phyloP scores from a whole-genome alignment of 495 filamentous ascomycete species.

The Podospora tetraspora region DNA sequence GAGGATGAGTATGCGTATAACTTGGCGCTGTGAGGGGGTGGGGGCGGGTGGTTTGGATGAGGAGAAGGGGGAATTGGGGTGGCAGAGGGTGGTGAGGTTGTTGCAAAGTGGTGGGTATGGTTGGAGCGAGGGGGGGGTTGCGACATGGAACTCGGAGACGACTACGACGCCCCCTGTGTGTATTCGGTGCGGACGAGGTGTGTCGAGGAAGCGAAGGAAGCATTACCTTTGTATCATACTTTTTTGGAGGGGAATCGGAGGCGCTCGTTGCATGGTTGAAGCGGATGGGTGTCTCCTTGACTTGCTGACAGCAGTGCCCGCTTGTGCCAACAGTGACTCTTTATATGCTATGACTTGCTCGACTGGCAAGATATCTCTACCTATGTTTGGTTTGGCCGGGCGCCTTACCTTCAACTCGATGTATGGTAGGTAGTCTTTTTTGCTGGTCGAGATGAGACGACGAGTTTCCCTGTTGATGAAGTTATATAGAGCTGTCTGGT shows the following conservation, averaged over 20 bases:
- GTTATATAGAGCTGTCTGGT: too few species aligned
- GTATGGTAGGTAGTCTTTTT: too few species aligned
- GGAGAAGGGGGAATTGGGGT: neutral
- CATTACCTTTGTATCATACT: neutral
- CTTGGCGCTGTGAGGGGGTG: slow-evolving; percentile 61
- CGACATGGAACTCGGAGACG: neutral
- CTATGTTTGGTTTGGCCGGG: neutral
- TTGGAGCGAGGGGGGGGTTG: neutral
- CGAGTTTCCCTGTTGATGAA: too few species aligned
- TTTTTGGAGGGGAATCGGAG: neutral
- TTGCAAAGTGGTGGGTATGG: neutral
- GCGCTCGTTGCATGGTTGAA: neutral
- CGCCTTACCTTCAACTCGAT: too few species aligned
- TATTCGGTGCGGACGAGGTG: neutral
- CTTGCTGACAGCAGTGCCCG: neutral
- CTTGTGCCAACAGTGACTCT: neutral
- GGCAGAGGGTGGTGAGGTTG: neutral
- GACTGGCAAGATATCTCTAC: too few species aligned
- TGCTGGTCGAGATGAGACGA: too few species aligned
- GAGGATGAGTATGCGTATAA: slow-evolving; percentile 99
- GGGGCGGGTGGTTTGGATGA: neutral
- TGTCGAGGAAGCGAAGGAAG: neutral
- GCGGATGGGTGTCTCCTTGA: neutral
- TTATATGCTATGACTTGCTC: too few species aligned
- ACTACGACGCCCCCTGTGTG: neutral